These are phyloP conservation scores for Blastobotrys attinorum DNA, from an alignment of 805 yeast genomes.

Conservation along the genomic window DNA sequence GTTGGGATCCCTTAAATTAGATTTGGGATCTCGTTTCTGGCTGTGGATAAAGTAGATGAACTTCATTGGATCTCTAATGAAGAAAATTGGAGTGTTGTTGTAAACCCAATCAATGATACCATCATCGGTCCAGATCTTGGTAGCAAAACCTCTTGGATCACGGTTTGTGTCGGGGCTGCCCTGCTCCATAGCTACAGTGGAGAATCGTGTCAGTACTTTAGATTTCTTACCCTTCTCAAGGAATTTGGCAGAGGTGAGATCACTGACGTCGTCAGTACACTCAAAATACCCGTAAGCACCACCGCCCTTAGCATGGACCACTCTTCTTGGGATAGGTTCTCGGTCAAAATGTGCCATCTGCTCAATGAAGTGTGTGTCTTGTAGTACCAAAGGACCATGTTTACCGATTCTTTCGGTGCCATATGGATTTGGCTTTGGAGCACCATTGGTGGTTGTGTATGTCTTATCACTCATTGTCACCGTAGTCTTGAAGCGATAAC, in stretches of 20 bases:
- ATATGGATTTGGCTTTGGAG: conserved; percentile 48
- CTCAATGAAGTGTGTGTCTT: conserved; percentile 51
- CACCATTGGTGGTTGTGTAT: conserved; percentile 49
- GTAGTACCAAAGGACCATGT: conserved; percentile 49
- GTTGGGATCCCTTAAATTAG: conserved; percentile 48
- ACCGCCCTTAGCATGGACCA: conserved; percentile 60
- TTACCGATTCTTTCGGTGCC: conserved; percentile 48
- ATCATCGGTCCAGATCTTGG: conserved; percentile 58
- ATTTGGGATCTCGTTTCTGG: conserved; percentile 61
- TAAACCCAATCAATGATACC: conserved; percentile 67
- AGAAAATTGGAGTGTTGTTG: conserved; percentile 64
- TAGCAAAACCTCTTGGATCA: conserved; percentile 64
- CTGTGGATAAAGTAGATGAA: conserved; percentile 61
- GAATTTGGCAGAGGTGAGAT: conserved; percentile 42
- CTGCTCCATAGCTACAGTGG: conserved; percentile 63
- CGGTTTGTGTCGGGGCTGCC: conserved; percentile 61
- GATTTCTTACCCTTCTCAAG: conserved; percentile 76
- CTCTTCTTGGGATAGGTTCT: conserved; percentile 59
- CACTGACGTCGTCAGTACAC: conserved; percentile 49
- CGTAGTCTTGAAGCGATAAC: no score
- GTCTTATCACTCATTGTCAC: no score
- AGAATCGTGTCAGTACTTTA: conserved; percentile 48
- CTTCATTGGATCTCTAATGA: conserved; percentile 56
- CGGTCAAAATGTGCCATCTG: conserved; percentile 52
- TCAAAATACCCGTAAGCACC: conserved; percentile 56